Conservation (phyloP, 2,329 filamentous ascomycete species). For the Clarireedia monteithiana region DNA sequence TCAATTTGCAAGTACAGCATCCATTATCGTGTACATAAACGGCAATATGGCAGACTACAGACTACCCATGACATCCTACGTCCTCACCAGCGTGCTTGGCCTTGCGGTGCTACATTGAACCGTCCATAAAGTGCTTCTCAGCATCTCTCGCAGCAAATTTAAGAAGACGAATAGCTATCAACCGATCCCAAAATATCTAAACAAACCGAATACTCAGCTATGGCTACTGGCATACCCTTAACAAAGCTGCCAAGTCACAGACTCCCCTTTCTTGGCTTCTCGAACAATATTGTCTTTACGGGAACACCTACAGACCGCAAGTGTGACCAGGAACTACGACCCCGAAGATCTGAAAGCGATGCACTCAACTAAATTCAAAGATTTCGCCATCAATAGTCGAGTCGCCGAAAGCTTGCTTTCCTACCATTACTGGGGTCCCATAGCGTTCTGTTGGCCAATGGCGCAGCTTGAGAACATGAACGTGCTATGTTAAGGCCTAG, state of each 20-base stretch:
- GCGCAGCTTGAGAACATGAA: not conserved
- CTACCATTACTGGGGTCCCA: not conserved
- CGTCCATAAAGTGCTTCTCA: not conserved
- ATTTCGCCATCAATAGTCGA: not conserved
- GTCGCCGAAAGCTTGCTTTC: not conserved
- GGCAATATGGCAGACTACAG: not conserved
- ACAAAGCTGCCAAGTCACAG: not conserved
- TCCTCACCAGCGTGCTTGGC: not conserved
- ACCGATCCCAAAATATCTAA: not conserved
- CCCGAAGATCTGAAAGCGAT: not conserved
- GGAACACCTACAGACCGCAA: not conserved
- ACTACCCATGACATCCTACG: not conserved
- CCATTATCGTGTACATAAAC: not conserved
- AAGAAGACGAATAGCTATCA: not conserved
- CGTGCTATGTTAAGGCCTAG: not conserved
- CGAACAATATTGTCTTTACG: not conserved
- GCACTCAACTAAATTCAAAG: not conserved
- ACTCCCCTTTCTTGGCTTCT: not conserved
- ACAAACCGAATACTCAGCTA: not conserved
- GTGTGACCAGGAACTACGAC: not conserved
- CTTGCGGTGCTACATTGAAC: not conserved
- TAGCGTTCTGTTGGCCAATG: not conserved
- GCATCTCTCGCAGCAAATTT: not conserved
- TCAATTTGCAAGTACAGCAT: not conserved
- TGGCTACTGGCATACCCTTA: not conserved